These are phyloP conservation scores for Vicia faba DNA, from an alignment of 306 rosid species.

Conservation along the genomic window DNA sequence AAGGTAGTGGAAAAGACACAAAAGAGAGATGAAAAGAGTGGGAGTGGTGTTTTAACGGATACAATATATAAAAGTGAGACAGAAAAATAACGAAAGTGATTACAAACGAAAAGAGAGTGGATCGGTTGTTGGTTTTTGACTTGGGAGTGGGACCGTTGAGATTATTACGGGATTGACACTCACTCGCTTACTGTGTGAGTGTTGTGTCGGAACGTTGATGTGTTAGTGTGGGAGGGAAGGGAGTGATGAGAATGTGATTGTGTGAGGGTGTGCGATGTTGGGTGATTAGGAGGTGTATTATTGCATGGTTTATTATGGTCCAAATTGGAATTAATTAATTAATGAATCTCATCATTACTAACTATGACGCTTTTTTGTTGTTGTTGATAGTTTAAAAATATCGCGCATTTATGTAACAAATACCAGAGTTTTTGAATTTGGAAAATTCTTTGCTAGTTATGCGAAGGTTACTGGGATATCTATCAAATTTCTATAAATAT, in stretches of 20 bases:
- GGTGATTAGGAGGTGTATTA: constrained; percentile 22
- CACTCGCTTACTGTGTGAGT: background rate
- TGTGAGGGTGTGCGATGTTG: constrained; percentile 30
- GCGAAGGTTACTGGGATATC: too few species aligned
- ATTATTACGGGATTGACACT: constrained; percentile 15
- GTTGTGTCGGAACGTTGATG: background rate
- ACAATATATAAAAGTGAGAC: constrained; percentile 37
- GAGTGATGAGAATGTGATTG: background rate
- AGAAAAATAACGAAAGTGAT: background rate
- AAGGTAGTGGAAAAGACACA: background rate
- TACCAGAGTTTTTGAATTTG: too few species aligned
- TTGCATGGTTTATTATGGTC: constrained; percentile 16
- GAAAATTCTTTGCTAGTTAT: too few species aligned
- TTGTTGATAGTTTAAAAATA: too few species aligned
- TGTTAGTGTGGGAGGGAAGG: background rate
- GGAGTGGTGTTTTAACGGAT: constrained; percentile 62
- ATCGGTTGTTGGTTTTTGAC: constrained; percentile 39
- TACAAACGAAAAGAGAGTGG: constrained; percentile 17
- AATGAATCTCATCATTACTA: background rate
- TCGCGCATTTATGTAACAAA: too few species aligned
- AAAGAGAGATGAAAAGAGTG: constrained; percentile 16
- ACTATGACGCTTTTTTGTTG: too few species aligned
- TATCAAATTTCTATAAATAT: too few species aligned
- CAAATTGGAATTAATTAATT: constrained; percentile 17
- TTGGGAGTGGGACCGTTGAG: constrained; percentile 11